These are phyloP conservation scores for Nakazawaea ishiwadae DNA, from an alignment of 805 yeast genomes.

Conservation along the genomic window DNA sequence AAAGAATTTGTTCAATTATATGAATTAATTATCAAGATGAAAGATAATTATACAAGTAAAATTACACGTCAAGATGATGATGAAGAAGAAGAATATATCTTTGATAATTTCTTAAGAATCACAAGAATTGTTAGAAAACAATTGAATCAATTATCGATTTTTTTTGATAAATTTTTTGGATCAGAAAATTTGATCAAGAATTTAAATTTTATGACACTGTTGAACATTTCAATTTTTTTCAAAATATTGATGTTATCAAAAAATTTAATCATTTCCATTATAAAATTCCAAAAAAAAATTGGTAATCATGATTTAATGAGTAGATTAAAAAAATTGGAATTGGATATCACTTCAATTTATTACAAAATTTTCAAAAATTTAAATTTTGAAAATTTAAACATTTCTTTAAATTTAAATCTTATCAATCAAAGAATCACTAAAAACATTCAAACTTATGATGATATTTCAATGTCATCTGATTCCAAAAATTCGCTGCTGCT, in stretches of 20 bases:
- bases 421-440: slow-evolving; percentile 12
- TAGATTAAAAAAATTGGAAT: slow-evolving; percentile 10
- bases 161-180: slow-evolving; percentile 4
- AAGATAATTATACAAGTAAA: neutral
- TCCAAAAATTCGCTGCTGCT: neutral
- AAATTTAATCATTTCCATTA: slow-evolving; percentile 11
- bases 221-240: slow-evolving; percentile 20
- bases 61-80: slow-evolving; percentile 1
- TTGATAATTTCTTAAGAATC: slow-evolving; percentile 26
- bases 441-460: slow-evolving; percentile 6
- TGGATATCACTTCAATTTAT: slow-evolving; percentile 8
- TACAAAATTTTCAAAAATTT: slow-evolving; percentile 8
- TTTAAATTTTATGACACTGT: slow-evolving; percentile 17
- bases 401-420: slow-evolving; percentile 7
- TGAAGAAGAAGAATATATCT: slow-evolving; percentile 22
- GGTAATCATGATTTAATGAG: slow-evolving; percentile 13
- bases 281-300: slow-evolving; percentile 12
- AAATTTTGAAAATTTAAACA: slow-evolving; percentile 6
- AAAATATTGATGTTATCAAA: slow-evolving; percentile 18
- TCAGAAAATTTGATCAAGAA: neutral
- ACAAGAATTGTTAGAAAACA: slow-evolving; percentile 23
- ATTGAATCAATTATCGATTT: slow-evolving; percentile 18
- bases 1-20: slow-evolving; percentile 21
- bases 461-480: too few relatives aligned
- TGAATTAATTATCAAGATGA: slow-evolving; percentile 12